phyloP scores from a whole-genome alignment of 2,329 filamentous ascomycete genomes.

The Plenodomus tracheiphilus region DNA sequence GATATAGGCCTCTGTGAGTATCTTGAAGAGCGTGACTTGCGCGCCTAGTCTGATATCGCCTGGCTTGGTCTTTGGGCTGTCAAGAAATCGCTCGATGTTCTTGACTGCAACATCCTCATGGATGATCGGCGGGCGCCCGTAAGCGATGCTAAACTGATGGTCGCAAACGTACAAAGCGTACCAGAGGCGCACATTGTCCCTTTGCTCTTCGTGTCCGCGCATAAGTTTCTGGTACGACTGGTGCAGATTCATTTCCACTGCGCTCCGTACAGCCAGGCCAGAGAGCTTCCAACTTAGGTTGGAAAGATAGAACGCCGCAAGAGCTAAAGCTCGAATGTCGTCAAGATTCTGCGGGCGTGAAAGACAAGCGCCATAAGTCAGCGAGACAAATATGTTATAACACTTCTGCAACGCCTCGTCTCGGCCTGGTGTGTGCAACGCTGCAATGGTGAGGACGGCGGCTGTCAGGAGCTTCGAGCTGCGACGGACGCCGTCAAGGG shows the following conservation, averaged over 20 bases:
- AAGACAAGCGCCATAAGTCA: constrained; percentile 39
- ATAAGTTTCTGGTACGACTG: constrained; percentile 43
- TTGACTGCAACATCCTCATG: constrained; percentile 44
- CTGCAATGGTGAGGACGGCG: constrained; percentile 34
- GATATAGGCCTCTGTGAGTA: constrained; percentile 39
- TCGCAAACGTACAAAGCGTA: constrained; percentile 47
- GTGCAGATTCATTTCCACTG: constrained; percentile 47
- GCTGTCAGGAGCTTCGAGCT: constrained; percentile 39
- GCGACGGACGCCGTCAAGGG: constrained; percentile 32
- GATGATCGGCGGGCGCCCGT: constrained; percentile 47
- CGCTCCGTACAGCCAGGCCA: constrained; percentile 45
- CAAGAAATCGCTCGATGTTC: constrained; percentile 40
- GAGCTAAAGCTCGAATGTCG: constrained; percentile 44
- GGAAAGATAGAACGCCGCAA: constrained; percentile 48
- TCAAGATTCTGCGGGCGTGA: constrained; percentile 44
- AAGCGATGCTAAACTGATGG: constrained; percentile 48
- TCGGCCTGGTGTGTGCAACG: constrained; percentile 33
- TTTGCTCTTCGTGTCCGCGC: constrained; percentile 38
- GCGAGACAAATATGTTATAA: constrained; percentile 38
- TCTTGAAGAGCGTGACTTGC: constrained; percentile 39
- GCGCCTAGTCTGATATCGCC: constrained; percentile 36
- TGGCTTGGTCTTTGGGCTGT: constrained; percentile 31
- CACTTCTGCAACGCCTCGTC: constrained; percentile 36
- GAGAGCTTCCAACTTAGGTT: constrained; percentile 48
- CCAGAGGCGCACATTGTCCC: constrained; percentile 46